A percentile compares a stretch with the other conserved stretches of the same genome.
Evolutionary conservation across 768 basidiomycete genomes (phyloP).

Genomic region (Trametes punicea): DNA sequence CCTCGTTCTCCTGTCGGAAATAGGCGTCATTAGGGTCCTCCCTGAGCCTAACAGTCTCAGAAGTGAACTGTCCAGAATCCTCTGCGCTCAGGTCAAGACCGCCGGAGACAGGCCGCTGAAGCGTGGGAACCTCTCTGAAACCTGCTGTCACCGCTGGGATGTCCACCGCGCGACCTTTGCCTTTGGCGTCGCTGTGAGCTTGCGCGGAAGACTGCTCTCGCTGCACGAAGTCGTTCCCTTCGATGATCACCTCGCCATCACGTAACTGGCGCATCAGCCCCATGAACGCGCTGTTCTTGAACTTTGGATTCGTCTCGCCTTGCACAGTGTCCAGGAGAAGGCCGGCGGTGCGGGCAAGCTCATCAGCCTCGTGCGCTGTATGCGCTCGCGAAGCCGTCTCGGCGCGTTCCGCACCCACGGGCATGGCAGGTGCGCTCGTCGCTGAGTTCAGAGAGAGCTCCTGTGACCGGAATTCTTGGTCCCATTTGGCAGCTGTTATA

Average conservation of each 20-base stretch:
- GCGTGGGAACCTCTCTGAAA: slow-evolving; percentile 9
- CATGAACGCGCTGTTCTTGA: slow-evolving; percentile 81
- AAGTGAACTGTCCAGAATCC: not conserved
- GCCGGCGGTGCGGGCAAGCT: slow-evolving; percentile 78
- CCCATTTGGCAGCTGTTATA: slow-evolving; percentile 41
- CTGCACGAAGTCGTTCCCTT: slow-evolving; percentile 74
- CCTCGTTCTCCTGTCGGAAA: slow-evolving; percentile 35
- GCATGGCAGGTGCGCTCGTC: not conserved
- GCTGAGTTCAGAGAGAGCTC: slow-evolving; percentile 33
- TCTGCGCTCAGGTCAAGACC: not conserved
- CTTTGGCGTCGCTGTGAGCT: slow-evolving; percentile 48
- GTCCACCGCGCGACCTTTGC: slow-evolving; percentile 49
- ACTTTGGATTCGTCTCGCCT: slow-evolving; percentile 78
- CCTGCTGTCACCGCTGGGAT: not conserved
- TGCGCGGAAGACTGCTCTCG: slow-evolving; percentile 29
- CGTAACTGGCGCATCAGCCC: slow-evolving; percentile 81
- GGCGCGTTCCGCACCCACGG: not conserved
- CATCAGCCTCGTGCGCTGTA: slow-evolving; percentile 48
- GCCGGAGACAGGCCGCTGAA: slow-evolving; percentile 9
- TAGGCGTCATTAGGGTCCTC: slow-evolving; percentile 27
- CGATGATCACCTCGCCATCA: slow-evolving; percentile 74
- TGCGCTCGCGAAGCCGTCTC: slow-evolving; percentile 11
- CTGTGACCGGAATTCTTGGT: slow-evolving; percentile 60
- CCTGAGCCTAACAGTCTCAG: not conserved
- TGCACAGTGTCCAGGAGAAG: slow-evolving; percentile 72